Evolutionary conservation across 495 filamentous ascomycete genomes (phyloP).

Genomic region (Xylaria bambusicola): DNA sequence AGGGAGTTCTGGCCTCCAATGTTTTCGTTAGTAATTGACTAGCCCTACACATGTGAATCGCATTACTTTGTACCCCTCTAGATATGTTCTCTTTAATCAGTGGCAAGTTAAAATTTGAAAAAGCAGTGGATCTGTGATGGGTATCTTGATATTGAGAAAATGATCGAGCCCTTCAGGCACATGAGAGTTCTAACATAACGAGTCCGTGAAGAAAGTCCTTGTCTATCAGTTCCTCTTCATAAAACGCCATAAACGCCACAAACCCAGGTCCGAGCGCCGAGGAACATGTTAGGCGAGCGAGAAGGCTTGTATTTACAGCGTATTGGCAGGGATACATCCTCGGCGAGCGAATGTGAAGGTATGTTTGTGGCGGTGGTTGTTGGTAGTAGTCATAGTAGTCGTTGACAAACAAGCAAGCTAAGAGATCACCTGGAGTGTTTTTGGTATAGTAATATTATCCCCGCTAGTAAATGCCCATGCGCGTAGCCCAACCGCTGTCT

Average conservation of each 20-base stretch:
- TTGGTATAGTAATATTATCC: neutral
- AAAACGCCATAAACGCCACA: slow-evolving; percentile 21
- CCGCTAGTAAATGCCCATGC: slow-evolving; percentile 76
- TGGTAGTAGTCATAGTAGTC: neutral
- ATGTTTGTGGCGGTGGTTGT: neutral
- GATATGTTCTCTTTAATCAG: no score
- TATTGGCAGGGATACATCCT: slow-evolving; percentile 1
- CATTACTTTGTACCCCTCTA: no score
- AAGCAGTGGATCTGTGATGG: slow-evolving; percentile 4
- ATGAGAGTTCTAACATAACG: slow-evolving; percentile 6
- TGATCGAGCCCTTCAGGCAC: slow-evolving; percentile 8
- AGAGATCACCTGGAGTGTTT: neutral
- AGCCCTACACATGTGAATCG: neutral
- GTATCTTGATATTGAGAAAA: slow-evolving; percentile 21
- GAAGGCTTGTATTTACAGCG: slow-evolving; percentile 5
- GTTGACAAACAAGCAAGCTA: neutral
- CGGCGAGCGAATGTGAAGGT: neutral
- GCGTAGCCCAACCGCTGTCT: slow-evolving; percentile 72
- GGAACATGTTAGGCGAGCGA: neutral
- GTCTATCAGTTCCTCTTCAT: slow-evolving; percentile 18
- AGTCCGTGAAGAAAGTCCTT: slow-evolving; percentile 6
- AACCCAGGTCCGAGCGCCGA: neutral
- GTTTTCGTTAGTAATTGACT: slow-evolving; percentile 1
- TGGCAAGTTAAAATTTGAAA: no score
- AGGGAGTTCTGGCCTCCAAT: neutral